Evolutionary conservation across 2,329 filamentous ascomycete genomes (phyloP).

Genomic region (Penicillium sp.): DNA sequence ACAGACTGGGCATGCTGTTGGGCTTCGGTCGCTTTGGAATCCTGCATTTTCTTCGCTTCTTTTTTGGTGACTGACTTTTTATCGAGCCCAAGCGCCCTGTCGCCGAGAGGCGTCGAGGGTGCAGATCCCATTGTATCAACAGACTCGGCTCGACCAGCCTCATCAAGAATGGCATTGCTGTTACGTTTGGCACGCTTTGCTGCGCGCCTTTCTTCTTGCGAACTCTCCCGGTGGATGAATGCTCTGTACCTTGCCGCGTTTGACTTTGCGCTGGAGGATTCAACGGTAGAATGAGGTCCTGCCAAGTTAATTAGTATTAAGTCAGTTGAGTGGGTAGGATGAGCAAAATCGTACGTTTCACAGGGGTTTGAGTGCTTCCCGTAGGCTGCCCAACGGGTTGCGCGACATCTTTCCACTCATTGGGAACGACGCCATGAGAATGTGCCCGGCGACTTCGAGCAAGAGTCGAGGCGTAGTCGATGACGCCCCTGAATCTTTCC

Average conservation of each 20-base stretch:
- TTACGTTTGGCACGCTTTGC: slow-evolving; percentile 65
- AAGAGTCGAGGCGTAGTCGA: slow-evolving; percentile 73
- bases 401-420: slow-evolving; percentile 73
- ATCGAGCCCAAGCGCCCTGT: slow-evolving; percentile 59
- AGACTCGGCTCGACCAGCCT: slow-evolving; percentile 54
- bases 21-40: slow-evolving; percentile 70
- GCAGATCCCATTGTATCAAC: slow-evolving; percentile 62
- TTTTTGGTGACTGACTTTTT: slow-evolving; percentile 79
- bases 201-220: slow-evolving; percentile 69
- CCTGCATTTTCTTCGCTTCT: slow-evolving; percentile 73
- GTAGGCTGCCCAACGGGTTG: slow-evolving; percentile 33
- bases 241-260: slow-evolving; percentile 57
- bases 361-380: slow-evolving; percentile 37
- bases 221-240: slow-evolving; percentile 64
- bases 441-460: slow-evolving; percentile 70
- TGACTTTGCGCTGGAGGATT: slow-evolving; percentile 44
- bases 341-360: slow-evolving; percentile 39
- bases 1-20: slow-evolving; percentile 80
- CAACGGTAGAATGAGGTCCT: slow-evolving; percentile 41
- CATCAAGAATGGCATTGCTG: slow-evolving; percentile 52
- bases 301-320: slow-evolving; percentile 14
- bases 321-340: not conserved
- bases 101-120: slow-evolving; percentile 48
- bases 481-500: slow-evolving; percentile 69
- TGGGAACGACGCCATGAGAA: slow-evolving; percentile 74